A percentile compares a stretch with the other conserved stretches of the same genome.
Conservation (phyloP, 768 basidiomycete species). For the Crepidotus variabilis region DNA sequence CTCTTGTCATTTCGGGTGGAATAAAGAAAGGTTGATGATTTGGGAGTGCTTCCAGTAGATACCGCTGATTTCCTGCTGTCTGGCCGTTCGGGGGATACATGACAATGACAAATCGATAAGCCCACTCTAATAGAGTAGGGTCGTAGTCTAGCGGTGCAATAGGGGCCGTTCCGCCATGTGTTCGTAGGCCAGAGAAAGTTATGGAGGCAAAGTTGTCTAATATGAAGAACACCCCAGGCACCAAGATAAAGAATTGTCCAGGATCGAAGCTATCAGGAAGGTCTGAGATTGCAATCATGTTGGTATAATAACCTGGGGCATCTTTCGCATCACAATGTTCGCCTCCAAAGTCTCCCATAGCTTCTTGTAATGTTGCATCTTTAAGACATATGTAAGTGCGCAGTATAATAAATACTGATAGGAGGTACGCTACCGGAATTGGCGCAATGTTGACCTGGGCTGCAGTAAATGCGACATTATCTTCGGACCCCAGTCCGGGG, state of each 20-base stretch:
- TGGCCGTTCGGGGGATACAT: constrained; percentile 1
- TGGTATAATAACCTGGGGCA: not conserved
- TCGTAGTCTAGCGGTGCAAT: not conserved
- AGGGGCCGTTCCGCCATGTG: not conserved
- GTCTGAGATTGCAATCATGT: constrained; percentile 1
- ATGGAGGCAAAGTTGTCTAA: not conserved
- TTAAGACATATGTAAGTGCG: not conserved
- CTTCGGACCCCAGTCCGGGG: not conserved
- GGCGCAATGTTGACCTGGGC: constrained; percentile 1
- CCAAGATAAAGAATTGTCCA: constrained; percentile 4
- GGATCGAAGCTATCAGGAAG: constrained; percentile 2
- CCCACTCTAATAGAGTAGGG: not conserved
- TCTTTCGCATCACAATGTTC: not conserved
- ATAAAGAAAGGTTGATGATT: not conserved
- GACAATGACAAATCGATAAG: not conserved
- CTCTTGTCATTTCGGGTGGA: constrained; percentile 2
- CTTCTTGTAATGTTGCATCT: not conserved
- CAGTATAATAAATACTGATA: no score
- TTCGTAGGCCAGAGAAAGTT: constrained; percentile 4
- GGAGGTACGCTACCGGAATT: not conserved
- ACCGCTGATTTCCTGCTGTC: not conserved
- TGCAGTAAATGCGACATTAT: not conserved
- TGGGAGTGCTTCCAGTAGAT: constrained; percentile 1
- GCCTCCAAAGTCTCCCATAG: not conserved
- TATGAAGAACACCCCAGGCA: constrained; percentile 1